phyloP scores from a whole-genome alignment of 2,329 filamentous ascomycete genomes.

The Botrytis fragariae region DNA sequence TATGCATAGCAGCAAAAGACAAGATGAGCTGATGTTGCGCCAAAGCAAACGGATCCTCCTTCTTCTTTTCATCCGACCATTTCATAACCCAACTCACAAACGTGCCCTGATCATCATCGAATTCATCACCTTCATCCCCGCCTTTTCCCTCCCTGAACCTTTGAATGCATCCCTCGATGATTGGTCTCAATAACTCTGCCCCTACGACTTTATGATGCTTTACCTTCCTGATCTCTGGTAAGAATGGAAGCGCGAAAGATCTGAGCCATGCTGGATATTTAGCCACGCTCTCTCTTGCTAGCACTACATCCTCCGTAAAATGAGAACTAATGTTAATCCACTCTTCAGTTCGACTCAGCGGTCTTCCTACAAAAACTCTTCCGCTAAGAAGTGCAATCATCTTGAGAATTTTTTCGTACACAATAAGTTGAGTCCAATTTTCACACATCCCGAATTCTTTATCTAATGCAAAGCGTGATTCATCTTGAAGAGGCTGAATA shows the following conservation, averaged over 20 bases:
- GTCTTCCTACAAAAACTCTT: conserved; percentile 17
- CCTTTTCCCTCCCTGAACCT: not conserved
- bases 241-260: not conserved
- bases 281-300: not conserved
- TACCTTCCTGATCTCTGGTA: conserved; percentile 6
- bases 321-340: conserved; percentile 3
- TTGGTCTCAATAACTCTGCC: not conserved
- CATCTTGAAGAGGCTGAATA: conserved; percentile 31
- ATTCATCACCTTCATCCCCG: not conserved
- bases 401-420: not conserved
- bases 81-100: conserved; percentile 12
- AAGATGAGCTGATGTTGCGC: not conserved
- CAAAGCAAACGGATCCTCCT: not conserved
- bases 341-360: not conserved
- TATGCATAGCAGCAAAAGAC: conserved; percentile 49
- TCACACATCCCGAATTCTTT: conserved; percentile 29
- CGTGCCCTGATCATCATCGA: not conserved
- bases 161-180: conserved; percentile 1
- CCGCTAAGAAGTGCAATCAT: not conserved
- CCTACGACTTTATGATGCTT: not conserved
- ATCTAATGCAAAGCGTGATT: conserved; percentile 28
- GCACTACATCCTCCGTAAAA: not conserved
- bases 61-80: conserved; percentile 11
- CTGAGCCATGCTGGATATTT: not conserved
- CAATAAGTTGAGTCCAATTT: conserved; percentile 27